Evolutionary conservation across 179 eudicot genomes (phyloP).

Genomic region (Actinidia arguta): DNA sequence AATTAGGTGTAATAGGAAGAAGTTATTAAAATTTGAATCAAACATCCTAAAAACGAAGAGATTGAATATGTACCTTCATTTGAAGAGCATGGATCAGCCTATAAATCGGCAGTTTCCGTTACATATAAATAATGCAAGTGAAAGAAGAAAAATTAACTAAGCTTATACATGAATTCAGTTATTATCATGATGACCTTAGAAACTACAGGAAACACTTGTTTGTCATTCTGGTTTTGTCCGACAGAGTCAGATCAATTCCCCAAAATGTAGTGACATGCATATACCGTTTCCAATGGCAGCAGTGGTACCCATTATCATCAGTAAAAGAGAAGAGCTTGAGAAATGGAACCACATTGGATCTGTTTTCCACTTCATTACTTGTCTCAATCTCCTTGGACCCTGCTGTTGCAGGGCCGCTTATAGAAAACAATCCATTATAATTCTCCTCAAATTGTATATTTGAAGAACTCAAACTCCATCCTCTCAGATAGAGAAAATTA

Average conservation of each 20-base stretch:
- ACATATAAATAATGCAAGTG: too few relatives aligned
- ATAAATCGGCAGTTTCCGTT: too few relatives aligned
- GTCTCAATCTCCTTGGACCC: too few relatives aligned
- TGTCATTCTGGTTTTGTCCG: constrained; percentile 49
- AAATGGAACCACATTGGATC: constrained; percentile 49
- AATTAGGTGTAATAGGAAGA: not conserved
- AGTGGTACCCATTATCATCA: constrained; percentile 77
- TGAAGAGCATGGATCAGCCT: too few relatives aligned
- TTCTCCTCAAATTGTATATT: too few relatives aligned
- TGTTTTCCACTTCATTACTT: not conserved
- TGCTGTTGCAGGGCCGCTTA: too few relatives aligned
- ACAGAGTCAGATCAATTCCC: constrained; percentile 66
- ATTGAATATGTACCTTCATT: not conserved
- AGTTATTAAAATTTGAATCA: not conserved
- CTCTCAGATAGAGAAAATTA: too few relatives aligned
- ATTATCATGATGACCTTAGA: constrained; percentile 53
- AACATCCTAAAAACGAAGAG: not conserved
- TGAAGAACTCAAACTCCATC: too few relatives aligned
- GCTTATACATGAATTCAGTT: not conserved
- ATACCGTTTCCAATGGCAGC: constrained; percentile 76
- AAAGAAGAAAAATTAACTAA: not conserved
- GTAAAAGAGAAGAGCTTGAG: constrained; percentile 74
- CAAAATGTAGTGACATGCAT: constrained; percentile 68
- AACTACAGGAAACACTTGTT: constrained; percentile 39
- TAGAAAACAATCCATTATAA: too few relatives aligned